Base-by-base conservation (phyloP, 768 basidiomycete species). In the Collybiopsis confluens region DNA sequence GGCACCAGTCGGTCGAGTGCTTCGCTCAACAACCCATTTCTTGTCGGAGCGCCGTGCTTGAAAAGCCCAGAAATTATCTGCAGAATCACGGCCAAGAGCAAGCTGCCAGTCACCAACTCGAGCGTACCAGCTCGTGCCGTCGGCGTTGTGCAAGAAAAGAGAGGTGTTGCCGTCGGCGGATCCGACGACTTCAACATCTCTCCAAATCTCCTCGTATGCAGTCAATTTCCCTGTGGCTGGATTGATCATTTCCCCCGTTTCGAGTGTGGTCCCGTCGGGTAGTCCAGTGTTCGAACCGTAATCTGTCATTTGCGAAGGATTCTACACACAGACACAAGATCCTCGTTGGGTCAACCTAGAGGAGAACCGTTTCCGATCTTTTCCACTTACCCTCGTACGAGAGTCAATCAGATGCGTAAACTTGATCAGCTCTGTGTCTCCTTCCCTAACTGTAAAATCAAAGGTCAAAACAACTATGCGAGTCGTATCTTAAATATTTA, bases 381-480 rank as follows among this genome's bases (percentile, higher is more conserved):
- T 10, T 24, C 7, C 7, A 54, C 55, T 43, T 30, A 68, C 69
- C 51, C 45, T 37, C 8, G 69, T 69, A 27, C 65, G 64, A 16
- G 69, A 70, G 57, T 70, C 70, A 43, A 72, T 66, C 24, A 59
- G 43, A 57, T 70, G 66, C 46, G 49, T 64, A 56, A 70, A 70
- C 48, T 55, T 63, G 10, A 65, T 62, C 11, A 41, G 37, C 49
- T 66, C 61, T 18, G 27, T 28, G 20, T 28, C 38, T 26, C 42
- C 41, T 3, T 43, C 43, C 24, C 35, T 6, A 23, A 40, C 23
- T 54, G 26, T 27, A 43, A 3, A 35, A 46, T 2, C 6, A 45
- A 8, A 8, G 43, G 24, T 16, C 6, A 18, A 8, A 43, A 23
- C 20, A 43, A 24, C 47, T 18, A 38, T 35, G 16, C 8, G n/a